Conservation (phyloP, 768 basidiomycete species). For the Tylopilus felleus region DNA sequence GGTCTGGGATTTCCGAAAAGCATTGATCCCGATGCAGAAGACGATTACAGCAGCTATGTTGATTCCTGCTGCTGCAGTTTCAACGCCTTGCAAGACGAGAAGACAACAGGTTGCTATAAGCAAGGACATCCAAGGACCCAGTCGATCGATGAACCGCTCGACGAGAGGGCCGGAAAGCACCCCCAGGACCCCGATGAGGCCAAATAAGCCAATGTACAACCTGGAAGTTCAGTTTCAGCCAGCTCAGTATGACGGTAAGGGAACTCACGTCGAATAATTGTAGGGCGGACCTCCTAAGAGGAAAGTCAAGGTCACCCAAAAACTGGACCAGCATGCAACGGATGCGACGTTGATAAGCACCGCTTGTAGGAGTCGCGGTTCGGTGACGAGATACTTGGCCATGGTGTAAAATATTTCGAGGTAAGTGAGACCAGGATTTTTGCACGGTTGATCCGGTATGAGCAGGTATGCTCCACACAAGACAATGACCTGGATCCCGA, state of each 20-base stretch:
- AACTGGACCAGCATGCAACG: conserved; percentile 29
- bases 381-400: conserved; percentile 37
- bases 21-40: conserved; percentile 37
- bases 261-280: conserved; percentile 31
- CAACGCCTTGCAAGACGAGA: conserved; percentile 29
- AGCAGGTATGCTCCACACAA: conserved; percentile 29
- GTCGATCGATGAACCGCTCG: conserved; percentile 19
- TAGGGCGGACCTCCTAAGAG: conserved; percentile 39
- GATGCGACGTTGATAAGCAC: conserved; percentile 22
- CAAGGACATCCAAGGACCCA: conserved; percentile 42
- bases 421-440: conserved; percentile 36
- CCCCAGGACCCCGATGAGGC: conserved; percentile 41
- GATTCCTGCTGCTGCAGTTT: conserved; percentile 36
- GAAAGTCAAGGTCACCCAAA: conserved; percentile 43
- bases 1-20: conserved; percentile 37
- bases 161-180: conserved; percentile 25
- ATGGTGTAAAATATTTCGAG: conserved; percentile 34
- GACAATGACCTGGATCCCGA: conserved; percentile 31
- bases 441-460: conserved; percentile 42
- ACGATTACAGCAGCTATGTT: conserved; percentile 37
- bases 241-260: not conserved
- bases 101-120: conserved; percentile 31
- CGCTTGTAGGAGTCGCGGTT: conserved; percentile 39
- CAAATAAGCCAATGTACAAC: conserved; percentile 45
- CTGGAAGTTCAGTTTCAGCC: conserved; percentile 1